Conservation (phyloP, 2,329 filamentous ascomycete genomes). For the Cladophialophora chaetospira region DNA sequence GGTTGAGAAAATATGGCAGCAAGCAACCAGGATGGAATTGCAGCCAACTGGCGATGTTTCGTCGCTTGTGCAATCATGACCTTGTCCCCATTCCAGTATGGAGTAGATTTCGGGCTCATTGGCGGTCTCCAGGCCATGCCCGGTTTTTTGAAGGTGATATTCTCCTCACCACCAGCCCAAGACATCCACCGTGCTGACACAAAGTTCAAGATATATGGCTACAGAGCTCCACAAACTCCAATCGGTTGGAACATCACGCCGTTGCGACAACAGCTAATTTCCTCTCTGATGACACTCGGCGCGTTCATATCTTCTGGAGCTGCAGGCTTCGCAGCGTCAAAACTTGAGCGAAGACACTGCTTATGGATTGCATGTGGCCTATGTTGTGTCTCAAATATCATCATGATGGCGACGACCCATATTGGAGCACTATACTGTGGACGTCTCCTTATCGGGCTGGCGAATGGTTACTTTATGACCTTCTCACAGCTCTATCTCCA, state of each 20-base stretch:
- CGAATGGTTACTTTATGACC: conserved; percentile 49
- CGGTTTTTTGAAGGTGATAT: conserved; percentile 34
- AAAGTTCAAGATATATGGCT: conserved; percentile 32
- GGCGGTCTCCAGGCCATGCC: conserved; percentile 37
- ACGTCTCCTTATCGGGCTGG: conserved; percentile 49
- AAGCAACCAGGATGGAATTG: conserved; percentile 6
- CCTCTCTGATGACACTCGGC: conserved; percentile 53
- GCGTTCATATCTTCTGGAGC: conserved; percentile 48
- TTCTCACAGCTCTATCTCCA: conserved; percentile 53
- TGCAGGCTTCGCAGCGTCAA: conserved; percentile 43
- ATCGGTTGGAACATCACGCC: conserved; percentile 35
- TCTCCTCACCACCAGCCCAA: background rate
- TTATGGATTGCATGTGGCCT: background rate
- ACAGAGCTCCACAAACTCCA: conserved; percentile 25
- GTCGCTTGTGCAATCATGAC: conserved; percentile 15
- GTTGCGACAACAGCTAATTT: conserved; percentile 51
- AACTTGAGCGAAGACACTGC: conserved; percentile 53
- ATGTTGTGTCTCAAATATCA: background rate
- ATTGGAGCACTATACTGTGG: conserved; percentile 49
- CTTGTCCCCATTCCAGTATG: conserved; percentile 35
- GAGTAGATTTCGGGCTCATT: conserved; percentile 36
- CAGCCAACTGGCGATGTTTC: conserved; percentile 17
- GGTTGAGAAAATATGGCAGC: background rate
- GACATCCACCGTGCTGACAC: too few species aligned
- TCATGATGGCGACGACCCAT: conserved; percentile 48